Evolutionary conservation across 140 eudicot genomes (phyloP), one percentile per base, ranked within the genome.

Genomic region (Flaveria floridana): DNA sequence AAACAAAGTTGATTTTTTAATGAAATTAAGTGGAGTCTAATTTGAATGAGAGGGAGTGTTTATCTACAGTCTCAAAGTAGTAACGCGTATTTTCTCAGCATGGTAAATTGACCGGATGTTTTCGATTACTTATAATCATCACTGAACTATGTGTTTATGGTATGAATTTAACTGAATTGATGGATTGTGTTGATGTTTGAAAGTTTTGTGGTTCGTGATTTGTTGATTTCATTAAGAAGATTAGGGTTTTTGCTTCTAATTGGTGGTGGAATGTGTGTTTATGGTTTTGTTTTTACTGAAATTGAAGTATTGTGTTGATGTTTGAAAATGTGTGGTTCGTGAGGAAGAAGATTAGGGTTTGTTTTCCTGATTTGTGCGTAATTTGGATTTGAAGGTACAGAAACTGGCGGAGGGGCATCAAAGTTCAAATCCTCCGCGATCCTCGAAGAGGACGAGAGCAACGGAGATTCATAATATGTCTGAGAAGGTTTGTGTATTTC

Each of bases 401-500:
- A 84, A 83, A 61, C 78, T 53, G 81, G 80, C 72, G 39, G 89
- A 79, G 64, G 82, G 48, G 47, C 52, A 74, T 71, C 76, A 68
- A 15, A 85, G 55, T 76, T 81, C 84, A 10, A 79, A 50, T 25
- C 82, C 81, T 25, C 81, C 84, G 2, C 95, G 89, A 53, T 87
- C 97, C 7, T 89, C 97, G 4, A 92, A 92, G 86, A 83, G 97
- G 73, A 85, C 88, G 55, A 75, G 97, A 79, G 95, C 97, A 15
- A 96, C 97, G 0, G 97, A 92, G 80, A 86, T 89, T 81, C 97
- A 92, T 73, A 92, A 92, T 79, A 51, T 92, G 68, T 87, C 97
- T 8, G 97, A 92, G 76, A 92, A 92, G 92, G 97, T 80, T 78
- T 47, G 55, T n/a, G n/a, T n/a, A 6, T 68, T 59, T 61, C 15